phyloP scores from a whole-genome alignment of 2,329 filamentous ascomycete genomes.

The Aspergillus arachidicola region DNA sequence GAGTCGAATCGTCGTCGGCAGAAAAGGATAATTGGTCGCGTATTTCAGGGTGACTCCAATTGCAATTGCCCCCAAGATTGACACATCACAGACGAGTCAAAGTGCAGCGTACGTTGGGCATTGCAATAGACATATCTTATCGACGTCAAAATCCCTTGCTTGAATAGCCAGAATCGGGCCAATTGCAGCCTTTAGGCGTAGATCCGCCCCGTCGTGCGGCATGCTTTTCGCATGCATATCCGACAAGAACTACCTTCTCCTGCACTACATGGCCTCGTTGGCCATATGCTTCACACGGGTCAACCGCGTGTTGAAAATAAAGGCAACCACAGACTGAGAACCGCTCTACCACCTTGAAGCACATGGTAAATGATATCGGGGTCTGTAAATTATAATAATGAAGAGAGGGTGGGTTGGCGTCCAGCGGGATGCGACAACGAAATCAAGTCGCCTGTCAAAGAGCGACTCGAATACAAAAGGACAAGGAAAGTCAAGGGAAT shows the following conservation, averaged over 20 bases:
- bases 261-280: slow-evolving; percentile 72
- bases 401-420: slow-evolving; percentile 1
- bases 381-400: neutral
- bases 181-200: slow-evolving; percentile 10
- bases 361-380: slow-evolving; percentile 63
- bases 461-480: slow-evolving; percentile 6
- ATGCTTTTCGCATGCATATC: slow-evolving; percentile 72
- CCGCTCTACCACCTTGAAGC: slow-evolving; percentile 81
- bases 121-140: neutral
- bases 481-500: neutral
- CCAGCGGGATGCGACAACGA: neutral
- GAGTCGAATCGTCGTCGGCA: neutral
- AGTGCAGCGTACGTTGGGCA: neutral
- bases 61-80: neutral
- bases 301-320: slow-evolving; percentile 84
- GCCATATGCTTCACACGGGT: slow-evolving; percentile 76
- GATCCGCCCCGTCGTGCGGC: slow-evolving; percentile 19
- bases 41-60: neutral
- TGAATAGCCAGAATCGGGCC: slow-evolving; percentile 30
- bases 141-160: slow-evolving; percentile 24
- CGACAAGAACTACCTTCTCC: slow-evolving; percentile 77
- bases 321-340: slow-evolving; percentile 86
- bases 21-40: neutral
- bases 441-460: neutral
- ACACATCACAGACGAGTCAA: neutral